Evolutionary conservation across 306 rosid genomes (phyloP).

Genomic region (Biancaea sappan): DNA sequence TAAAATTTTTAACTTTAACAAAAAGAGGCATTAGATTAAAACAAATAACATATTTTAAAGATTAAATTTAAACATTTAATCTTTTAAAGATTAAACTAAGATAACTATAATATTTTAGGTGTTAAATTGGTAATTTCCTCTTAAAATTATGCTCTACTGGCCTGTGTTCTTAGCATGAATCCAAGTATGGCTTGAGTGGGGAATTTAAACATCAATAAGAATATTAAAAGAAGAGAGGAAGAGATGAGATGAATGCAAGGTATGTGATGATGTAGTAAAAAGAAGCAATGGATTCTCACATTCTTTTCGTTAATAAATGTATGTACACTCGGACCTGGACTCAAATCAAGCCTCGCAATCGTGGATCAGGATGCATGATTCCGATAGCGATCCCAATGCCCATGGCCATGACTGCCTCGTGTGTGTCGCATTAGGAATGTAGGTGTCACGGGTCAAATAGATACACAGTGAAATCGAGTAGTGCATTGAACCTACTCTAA

Average conservation of each 20-base stretch:
- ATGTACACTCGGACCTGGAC: not conserved
- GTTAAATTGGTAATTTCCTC: too few species aligned
- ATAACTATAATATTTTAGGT: too few species aligned
- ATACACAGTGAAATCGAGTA: not conserved
- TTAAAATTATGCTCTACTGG: not conserved
- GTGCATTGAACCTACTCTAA: not conserved
- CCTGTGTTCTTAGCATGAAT: not conserved
- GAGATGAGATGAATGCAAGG: not conserved
- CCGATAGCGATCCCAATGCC: not conserved
- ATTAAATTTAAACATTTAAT: too few species aligned
- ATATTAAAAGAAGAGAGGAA: not conserved
- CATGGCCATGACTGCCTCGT: not conserved
- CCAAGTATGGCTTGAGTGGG: not conserved
- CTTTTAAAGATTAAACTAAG: too few species aligned
- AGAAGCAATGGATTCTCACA: not conserved
- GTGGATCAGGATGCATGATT: not conserved
- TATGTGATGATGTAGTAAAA: not conserved
- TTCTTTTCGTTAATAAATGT: not conserved
- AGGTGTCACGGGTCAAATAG: slow-evolving; percentile 25
- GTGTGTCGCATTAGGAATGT: not conserved
- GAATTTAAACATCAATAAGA: not conserved
- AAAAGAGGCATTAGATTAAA: too few species aligned
- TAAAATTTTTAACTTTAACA: too few species aligned
- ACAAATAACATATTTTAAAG: too few species aligned
- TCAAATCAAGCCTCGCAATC: not conserved